These are phyloP conservation scores for Lentinula sp. DNA, from an alignment of 768 basidiomycete species.

Conservation along the genomic window DNA sequence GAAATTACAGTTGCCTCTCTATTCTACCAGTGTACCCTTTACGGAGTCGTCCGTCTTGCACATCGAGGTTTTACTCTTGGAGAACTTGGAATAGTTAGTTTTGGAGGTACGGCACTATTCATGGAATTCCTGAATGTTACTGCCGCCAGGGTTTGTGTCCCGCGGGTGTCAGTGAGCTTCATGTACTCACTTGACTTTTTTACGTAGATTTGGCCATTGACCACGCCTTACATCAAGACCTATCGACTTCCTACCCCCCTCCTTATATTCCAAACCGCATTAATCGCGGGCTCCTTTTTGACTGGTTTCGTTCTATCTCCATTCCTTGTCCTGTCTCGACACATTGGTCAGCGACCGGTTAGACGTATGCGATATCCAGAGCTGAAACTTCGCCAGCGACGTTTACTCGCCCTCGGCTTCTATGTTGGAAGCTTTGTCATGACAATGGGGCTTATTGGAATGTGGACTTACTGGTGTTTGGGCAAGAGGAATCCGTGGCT, in stretches of 20 bases:
- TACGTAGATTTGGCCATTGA: constrained; percentile 68
- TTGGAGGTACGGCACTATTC: constrained; percentile 80
- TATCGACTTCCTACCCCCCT: constrained; percentile 91
- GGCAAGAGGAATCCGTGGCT: constrained; percentile 81
- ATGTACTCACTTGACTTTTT: neutral
- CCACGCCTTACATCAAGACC: constrained; percentile 82
- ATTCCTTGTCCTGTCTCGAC: constrained; percentile 83
- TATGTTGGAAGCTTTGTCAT: constrained; percentile 73
- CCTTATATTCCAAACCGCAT: constrained; percentile 84
- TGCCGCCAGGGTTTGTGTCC: constrained; percentile 59
- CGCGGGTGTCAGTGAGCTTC: neutral
- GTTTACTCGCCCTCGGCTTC: constrained; percentile 80
- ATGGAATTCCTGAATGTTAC: constrained; percentile 87
- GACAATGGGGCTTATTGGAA: constrained; percentile 77
- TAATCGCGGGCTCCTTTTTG: constrained; percentile 87
- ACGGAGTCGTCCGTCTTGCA: constrained; percentile 83
- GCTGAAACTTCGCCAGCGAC: constrained; percentile 77
- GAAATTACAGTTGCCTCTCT: constrained; percentile 69
- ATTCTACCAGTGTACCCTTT: constrained; percentile 90
- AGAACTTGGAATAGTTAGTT: constrained; percentile 84
- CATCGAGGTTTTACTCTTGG: constrained; percentile 95
- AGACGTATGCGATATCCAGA: constrained; percentile 75
- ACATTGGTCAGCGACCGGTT: constrained; percentile 83
- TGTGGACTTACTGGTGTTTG: constrained; percentile 90
- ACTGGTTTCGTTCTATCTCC: constrained; percentile 96